A percentile compares a stretch with the other conserved stretches of the same genome.
These are phyloP conservation scores for Penicillium sp. DNA, from an alignment of 2,329 filamentous ascomycete genomes.

Conservation along the genomic window DNA sequence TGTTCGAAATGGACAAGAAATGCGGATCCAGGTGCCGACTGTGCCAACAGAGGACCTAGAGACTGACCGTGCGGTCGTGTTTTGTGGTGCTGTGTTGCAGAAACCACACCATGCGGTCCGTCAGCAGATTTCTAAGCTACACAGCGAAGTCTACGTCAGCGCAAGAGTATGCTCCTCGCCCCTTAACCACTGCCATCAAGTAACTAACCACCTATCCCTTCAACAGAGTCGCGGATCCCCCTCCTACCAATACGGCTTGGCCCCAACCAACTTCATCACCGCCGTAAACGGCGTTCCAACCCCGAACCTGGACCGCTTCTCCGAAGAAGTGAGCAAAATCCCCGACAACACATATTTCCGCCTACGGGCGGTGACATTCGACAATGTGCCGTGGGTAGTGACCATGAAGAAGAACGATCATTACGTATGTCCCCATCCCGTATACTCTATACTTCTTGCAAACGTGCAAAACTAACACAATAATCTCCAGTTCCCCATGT, in stretches of 20 bases:
- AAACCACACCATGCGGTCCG: constrained; percentile 90
- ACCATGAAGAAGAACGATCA: constrained; percentile 99
- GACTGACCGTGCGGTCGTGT: constrained; percentile 82
- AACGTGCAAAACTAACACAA: too few relatives aligned
- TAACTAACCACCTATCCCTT: background rate
- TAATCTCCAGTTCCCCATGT: constrained; percentile 58
- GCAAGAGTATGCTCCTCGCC: constrained; percentile 60
- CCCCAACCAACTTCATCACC: constrained; percentile 94
- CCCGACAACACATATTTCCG: constrained; percentile 97
- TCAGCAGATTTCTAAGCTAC: constrained; percentile 92
- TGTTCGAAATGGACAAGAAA: constrained; percentile 72
- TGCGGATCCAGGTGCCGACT: constrained; percentile 68
- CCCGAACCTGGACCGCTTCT: constrained; percentile 69
- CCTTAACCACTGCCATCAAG: too few relatives aligned
- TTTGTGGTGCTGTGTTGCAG: constrained; percentile 90
- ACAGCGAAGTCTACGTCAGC: constrained; percentile 92
- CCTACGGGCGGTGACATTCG: constrained; percentile 89
- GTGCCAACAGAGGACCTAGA: constrained; percentile 84
- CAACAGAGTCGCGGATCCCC: constrained; percentile 65
- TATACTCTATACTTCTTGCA: background rate
- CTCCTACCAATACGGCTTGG: constrained; percentile 79
- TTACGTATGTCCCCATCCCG: constrained; percentile 60
- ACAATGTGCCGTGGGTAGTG: constrained; percentile 97
- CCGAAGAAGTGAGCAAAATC: constrained; percentile 76
- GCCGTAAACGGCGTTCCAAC: constrained; percentile 86